Base-by-base conservation (phyloP, 1,284 basidiomycete genomes). In the Cryptococcus sp. region DNA sequence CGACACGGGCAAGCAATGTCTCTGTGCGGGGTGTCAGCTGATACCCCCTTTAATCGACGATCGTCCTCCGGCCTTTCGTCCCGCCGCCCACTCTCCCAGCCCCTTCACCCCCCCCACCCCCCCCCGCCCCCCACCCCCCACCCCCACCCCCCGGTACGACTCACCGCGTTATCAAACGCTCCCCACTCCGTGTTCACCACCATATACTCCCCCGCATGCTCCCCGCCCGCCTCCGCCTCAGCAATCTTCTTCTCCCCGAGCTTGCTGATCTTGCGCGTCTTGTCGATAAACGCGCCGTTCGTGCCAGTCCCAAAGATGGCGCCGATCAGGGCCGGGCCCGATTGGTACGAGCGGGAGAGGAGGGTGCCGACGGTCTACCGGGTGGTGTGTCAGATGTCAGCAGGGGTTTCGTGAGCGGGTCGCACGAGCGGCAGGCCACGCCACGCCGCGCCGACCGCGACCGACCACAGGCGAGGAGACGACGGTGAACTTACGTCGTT, bases 161-260 rank as follows among this genome's bases (percentile, higher is more conserved):
- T 63, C 71, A 90, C 91, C 45, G 84, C 81, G 76, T 95, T 94
- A 77, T 96, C 89, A 77, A 96, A 94, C 38, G 85, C 92, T 63
- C 93, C 94, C 93, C 96, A 98, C 79, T 98, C 96, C 2, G 91
- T 91, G 79, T 98, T 98, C 60, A 98, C 84, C 57, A 98, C 84
- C 95, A 98, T 98, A 65, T 83, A 79, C 28, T 87, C 85, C 18
- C 87, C 88, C 35, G 68, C 73, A 46, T 55, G 61, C 48, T 68
- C 64, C 51, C 73, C 73, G 45, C 69, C 64, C 55, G 66, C 67
- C 60, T 73, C 74, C 23, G 81, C 78, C 46, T 80, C 82, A 4
- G 82, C 80, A 48, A 85, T 80, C 50, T 78, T 80, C 58, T 87
- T 66, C 28, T 73, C 84, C 18, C 83, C 83, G 4, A 94, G 80